A percentile compares a stretch with the other conserved stretches of the same genome.
Evolutionary conservation across 2,329 filamentous ascomycete genomes (phyloP).

Genomic region (Venturia oleaginea): DNA sequence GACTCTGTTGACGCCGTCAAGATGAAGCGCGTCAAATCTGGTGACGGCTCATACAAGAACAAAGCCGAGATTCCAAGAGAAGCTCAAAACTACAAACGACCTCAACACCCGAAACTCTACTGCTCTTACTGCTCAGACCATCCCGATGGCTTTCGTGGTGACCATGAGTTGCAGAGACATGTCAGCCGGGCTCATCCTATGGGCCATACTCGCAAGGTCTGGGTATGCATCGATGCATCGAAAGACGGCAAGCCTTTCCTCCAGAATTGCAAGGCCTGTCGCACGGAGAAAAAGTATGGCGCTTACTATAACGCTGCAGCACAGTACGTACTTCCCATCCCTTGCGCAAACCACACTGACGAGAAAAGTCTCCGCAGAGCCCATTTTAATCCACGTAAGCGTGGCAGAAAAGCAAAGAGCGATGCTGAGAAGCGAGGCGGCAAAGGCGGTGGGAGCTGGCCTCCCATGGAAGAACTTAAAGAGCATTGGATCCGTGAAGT

Average conservation of each 20-base stretch:
- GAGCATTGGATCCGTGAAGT: conserved; percentile 50
- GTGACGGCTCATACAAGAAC: conserved; percentile 8
- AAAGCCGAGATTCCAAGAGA: conserved; percentile 8
- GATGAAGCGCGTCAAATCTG: conserved; percentile 11
- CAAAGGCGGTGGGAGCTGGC: conserved; percentile 53
- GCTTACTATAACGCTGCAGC: conserved; percentile 94
- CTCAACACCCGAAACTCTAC: conserved; percentile 60
- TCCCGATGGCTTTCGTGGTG: conserved; percentile 72
- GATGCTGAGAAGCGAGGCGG: conserved; percentile 51
- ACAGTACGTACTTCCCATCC: conserved; percentile 37
- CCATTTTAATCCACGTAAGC: conserved; percentile 68
- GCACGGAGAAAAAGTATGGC: conserved; percentile 67
- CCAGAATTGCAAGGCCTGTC: conserved; percentile 75
- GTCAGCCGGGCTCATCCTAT: conserved; percentile 55
- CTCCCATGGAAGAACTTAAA: conserved; percentile 51
- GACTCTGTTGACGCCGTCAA: conserved; percentile 2
- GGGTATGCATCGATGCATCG: conserved; percentile 50
- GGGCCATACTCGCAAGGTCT: conserved; percentile 45
- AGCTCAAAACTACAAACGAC: conserved; percentile 43
- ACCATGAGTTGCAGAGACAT: conserved; percentile 58
- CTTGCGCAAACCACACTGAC: neutral
- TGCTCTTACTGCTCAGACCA: conserved; percentile 64
- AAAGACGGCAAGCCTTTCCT: conserved; percentile 47
- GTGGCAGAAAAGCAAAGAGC: conserved; percentile 45
- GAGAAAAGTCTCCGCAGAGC: conserved; percentile 57